Evolutionary conservation across 148 eudicot species (phyloP), one percentile per base, ranked within the genome.

Genomic region (Rheum nobile): DNA sequence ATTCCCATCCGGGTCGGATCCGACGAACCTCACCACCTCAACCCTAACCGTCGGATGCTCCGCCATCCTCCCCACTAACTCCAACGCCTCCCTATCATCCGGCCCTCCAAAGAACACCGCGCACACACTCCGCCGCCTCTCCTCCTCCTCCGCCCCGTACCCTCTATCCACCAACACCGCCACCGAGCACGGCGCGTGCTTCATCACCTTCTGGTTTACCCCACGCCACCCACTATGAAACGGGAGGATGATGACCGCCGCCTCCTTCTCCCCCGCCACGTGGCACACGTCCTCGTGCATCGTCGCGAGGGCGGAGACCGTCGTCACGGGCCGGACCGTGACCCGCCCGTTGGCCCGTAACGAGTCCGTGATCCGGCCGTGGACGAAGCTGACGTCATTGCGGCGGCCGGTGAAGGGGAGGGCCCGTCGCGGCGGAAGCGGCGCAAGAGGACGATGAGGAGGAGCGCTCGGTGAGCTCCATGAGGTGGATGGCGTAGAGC

Each of bases 121-220:
- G 59, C 92, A 84, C 2, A 81, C 82, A 31, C 76, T 74, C 32
- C 68, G 46, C 72, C 11, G 41, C 38, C 31, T 13, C 17, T n/a
- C 21, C n/a, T 55, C 16, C 14, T 8, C 46, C 32, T 17, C 47
- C 75, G 0, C 6, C 9, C 47, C 6, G 32, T 26, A 28, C 84
- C 93, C 97, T 37, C 97, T 91, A 72, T 89, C 93, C 34, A 91
- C 80, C 12, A 91, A 72, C 28, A 91, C 84, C 1, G 84, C 85
- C 7, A 89, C 97, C 2, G 97, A 86, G 24, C 93, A 89, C 1
- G 88, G 86, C 0, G 97, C 87, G 7, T 81, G 80, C 54, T 89
- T 80, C 24, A 91, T 72, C 65, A 89, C 91, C 79, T 80, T 85
- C 31, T 63, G 80, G 70, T 83, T 89, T 4, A 89, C 89, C 8